Conservation (phyloP, 768 basidiomycete species). For the Trametes meyenii region DNA sequence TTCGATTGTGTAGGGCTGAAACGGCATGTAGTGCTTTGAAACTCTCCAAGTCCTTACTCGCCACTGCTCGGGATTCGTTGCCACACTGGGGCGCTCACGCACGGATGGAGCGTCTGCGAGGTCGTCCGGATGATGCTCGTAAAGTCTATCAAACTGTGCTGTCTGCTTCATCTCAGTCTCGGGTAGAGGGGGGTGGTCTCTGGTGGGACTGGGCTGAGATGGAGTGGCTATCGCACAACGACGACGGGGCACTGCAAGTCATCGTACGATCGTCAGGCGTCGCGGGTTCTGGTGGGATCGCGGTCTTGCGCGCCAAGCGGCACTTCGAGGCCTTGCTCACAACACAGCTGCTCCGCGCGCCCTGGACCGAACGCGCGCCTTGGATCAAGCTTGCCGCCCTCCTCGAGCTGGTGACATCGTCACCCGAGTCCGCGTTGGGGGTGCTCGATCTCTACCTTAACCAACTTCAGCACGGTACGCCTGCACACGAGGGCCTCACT, state of each 20-base stretch:
- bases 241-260: slow-evolving; percentile 53
- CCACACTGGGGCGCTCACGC: slow-evolving; percentile 78
- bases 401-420: slow-evolving; percentile 60
- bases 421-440: slow-evolving; percentile 44
- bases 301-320: slow-evolving; percentile 65
- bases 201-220: slow-evolving; percentile 89
- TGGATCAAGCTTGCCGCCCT: slow-evolving; percentile 71
- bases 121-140: slow-evolving; percentile 66
- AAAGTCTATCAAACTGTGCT: slow-evolving; percentile 78
- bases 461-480: slow-evolving; percentile 22
- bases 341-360: slow-evolving; percentile 21
- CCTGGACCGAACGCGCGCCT: slow-evolving; percentile 61
- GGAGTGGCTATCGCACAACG: slow-evolving; percentile 69
- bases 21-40: slow-evolving; percentile 58
- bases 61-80: slow-evolving; percentile 56
- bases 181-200: slow-evolving; percentile 46
- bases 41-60: slow-evolving; percentile 65
- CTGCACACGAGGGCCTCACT: slow-evolving; percentile 55
- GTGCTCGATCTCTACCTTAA: slow-evolving; percentile 40
- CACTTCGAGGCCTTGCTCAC: slow-evolving; percentile 54
- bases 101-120: slow-evolving; percentile 68
- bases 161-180: slow-evolving; percentile 41
- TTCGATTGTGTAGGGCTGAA: not conserved
- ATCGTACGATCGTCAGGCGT: slow-evolving; percentile 57
- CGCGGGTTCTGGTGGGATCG: slow-evolving; percentile 54